These are phyloP conservation scores for Ustilago vetiveriae DNA, from an alignment of 1,284 basidiomycete genomes.

Conservation along the genomic window DNA sequence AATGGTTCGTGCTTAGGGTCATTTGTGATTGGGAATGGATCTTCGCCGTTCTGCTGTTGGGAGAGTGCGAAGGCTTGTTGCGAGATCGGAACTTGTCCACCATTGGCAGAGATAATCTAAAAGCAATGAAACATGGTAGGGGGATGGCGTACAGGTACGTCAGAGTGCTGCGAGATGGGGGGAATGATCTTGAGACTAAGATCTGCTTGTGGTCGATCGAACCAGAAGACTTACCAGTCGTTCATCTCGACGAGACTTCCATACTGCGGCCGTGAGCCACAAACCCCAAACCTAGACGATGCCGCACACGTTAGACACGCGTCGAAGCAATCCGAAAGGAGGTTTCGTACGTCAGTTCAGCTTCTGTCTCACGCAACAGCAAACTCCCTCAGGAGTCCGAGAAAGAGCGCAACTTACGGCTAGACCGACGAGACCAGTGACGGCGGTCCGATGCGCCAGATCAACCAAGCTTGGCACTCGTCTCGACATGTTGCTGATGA, in stretches of 20 bases:
- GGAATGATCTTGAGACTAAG: too few relatives aligned
- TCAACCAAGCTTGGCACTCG: constrained; percentile 50
- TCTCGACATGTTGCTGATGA: constrained; percentile 38
- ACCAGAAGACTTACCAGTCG: constrained; percentile 43
- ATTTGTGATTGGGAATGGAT: constrained; percentile 42
- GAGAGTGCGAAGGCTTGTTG: constrained; percentile 37
- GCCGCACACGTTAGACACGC: too few relatives aligned
- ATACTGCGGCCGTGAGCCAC: constrained; percentile 62
- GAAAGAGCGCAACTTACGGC: constrained; percentile 46
- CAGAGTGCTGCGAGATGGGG: background rate
- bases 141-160: too few relatives aligned
- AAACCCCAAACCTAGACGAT: constrained; percentile 63
- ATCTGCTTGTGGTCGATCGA: too few relatives aligned
- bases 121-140: too few relatives aligned
- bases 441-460: constrained; percentile 54
- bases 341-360: background rate
- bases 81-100: constrained; percentile 36
- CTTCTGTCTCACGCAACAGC: background rate
- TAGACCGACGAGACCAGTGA: constrained; percentile 56
- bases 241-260: constrained; percentile 61
- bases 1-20: constrained; percentile 44
- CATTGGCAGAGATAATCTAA: constrained; percentile 30
- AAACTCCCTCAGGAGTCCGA: background rate
- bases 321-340: background rate
- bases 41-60: constrained; percentile 30